These are phyloP conservation scores for Ambrosiella beaveri DNA, from an alignment of 2,329 filamentous ascomycete species.

Conservation along the genomic window DNA sequence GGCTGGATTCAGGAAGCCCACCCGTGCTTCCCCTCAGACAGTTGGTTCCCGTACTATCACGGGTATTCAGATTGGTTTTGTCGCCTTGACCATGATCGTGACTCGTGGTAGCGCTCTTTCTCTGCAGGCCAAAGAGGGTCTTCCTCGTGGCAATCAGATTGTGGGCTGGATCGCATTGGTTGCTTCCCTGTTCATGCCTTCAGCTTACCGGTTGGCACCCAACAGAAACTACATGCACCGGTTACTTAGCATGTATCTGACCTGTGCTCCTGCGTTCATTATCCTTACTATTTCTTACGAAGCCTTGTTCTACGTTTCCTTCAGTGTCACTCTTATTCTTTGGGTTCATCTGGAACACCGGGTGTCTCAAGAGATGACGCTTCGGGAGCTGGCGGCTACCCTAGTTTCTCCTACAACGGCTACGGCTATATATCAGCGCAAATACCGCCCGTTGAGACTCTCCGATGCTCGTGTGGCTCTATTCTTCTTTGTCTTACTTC, in stretches of 20 bases:
- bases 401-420: constrained; percentile 14
- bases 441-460: constrained; percentile 51
- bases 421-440: constrained; percentile 12
- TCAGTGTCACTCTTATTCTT: constrained; percentile 61
- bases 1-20: constrained; percentile 23
- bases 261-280: constrained; percentile 84
- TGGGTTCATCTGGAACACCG: constrained; percentile 89
- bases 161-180: constrained; percentile 70
- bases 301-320: constrained; percentile 85
- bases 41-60: constrained; percentile 28
- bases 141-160: constrained; percentile 75
- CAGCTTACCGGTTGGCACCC: constrained; percentile 63
- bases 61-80: constrained; percentile 60
- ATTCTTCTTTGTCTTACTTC: constrained; percentile 88
- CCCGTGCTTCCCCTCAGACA: constrained; percentile 14
- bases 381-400: background rate
- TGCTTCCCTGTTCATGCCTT: constrained; percentile 58
- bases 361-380: constrained; percentile 1
- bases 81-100: constrained; percentile 65
- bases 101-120: constrained; percentile 75
- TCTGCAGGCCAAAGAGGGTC: constrained; percentile 65
- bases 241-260: constrained; percentile 73
- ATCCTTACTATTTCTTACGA: constrained; percentile 96
- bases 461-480: constrained; percentile 77
- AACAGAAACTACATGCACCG: constrained; percentile 83